Evolutionary conservation across 306 rosid genomes (phyloP).

Genomic region (Prosopis cineraria): DNA sequence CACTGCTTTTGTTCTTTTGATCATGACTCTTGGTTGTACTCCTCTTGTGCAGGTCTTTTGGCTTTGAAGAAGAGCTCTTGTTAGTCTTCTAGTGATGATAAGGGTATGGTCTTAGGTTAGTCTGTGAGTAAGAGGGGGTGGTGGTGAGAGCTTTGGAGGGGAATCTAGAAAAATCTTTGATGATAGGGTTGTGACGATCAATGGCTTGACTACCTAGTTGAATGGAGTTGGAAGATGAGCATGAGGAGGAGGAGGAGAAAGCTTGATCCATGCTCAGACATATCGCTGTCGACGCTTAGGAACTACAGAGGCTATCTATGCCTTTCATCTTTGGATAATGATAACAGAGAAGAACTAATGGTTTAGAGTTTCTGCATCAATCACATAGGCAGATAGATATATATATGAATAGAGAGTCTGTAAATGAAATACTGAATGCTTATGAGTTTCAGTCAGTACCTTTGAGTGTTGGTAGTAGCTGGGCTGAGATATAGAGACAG

Average conservation of each 20-base stretch:
- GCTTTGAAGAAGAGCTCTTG: slow-evolving; percentile 45
- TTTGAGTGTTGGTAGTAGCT: background rate
- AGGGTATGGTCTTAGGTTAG: slow-evolving; percentile 38
- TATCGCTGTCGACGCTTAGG: slow-evolving; percentile 88
- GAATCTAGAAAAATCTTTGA: slow-evolving; percentile 61
- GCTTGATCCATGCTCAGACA: slow-evolving; percentile 80
- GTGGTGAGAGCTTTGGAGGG: slow-evolving; percentile 13
- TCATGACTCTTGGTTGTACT: slow-evolving; percentile 36
- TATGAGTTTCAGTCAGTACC: slow-evolving; percentile 37
- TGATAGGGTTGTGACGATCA: slow-evolving; percentile 95
- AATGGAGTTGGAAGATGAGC: slow-evolving; percentile 50
- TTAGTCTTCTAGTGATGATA: slow-evolving; percentile 36
- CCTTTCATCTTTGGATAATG: slow-evolving; percentile 63
- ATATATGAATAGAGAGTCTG: slow-evolving; percentile 10
- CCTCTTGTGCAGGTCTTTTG: slow-evolving; percentile 24
- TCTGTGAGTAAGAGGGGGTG: background rate
- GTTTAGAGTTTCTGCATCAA: slow-evolving; percentile 47
- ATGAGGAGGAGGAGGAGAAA: slow-evolving; percentile 60
- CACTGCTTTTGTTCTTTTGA: slow-evolving; percentile 34
- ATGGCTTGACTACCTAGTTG: slow-evolving; percentile 81
- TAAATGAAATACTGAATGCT: slow-evolving; percentile 18
- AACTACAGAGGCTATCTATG: slow-evolving; percentile 71
- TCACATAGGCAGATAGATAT: background rate
- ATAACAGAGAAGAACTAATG: slow-evolving; percentile 26
- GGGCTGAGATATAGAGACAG: slow-evolving; percentile 19